phyloP scores from a whole-genome alignment of 495 filamentous ascomycete species.

The Trichoderma erinaceum region DNA sequence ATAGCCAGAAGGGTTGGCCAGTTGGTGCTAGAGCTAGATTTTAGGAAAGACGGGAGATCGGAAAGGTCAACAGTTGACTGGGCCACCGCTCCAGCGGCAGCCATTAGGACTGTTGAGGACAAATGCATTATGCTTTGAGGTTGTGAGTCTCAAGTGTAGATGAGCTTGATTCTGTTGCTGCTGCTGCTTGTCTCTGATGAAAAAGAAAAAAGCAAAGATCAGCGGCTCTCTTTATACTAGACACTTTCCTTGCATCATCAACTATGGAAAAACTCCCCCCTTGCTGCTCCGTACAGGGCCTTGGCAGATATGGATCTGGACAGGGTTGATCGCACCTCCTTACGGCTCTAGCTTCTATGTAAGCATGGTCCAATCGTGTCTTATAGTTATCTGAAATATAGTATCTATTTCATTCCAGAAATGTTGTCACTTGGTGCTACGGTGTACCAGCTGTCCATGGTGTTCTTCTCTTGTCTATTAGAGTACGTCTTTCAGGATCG shows the following conservation, averaged over 20 bases:
- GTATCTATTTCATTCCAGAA: no score
- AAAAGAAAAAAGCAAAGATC: neutral
- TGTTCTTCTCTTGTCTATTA: no score
- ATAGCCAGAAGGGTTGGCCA: slow-evolving; percentile 23
- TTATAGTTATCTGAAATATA: no score
- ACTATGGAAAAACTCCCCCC: no score
- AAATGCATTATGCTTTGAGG: neutral
- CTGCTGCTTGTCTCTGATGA: neutral
- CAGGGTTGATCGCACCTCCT: no score
- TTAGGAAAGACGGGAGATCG: slow-evolving; percentile 18
- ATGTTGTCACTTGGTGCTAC: no score
- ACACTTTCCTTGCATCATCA: neutral
- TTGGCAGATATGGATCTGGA: no score
- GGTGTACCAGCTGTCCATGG: no score
- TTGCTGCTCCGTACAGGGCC: no score
- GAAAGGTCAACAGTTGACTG: slow-evolving; percentile 1
- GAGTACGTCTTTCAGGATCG: no score
- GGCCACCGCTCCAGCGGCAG: slow-evolving; percentile 7
- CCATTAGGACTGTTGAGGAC: neutral
- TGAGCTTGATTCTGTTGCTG: neutral
- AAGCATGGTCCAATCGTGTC: no score
- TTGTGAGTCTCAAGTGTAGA: neutral
- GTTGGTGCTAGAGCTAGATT: slow-evolving; percentile 19
- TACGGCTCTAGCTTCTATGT: no score
- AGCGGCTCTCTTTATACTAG: neutral